Evolutionary conservation across 768 basidiomycete genomes (phyloP), one percentile per base, ranked within the genome.

Genomic region (Nevesoporus exiguus): DNA sequence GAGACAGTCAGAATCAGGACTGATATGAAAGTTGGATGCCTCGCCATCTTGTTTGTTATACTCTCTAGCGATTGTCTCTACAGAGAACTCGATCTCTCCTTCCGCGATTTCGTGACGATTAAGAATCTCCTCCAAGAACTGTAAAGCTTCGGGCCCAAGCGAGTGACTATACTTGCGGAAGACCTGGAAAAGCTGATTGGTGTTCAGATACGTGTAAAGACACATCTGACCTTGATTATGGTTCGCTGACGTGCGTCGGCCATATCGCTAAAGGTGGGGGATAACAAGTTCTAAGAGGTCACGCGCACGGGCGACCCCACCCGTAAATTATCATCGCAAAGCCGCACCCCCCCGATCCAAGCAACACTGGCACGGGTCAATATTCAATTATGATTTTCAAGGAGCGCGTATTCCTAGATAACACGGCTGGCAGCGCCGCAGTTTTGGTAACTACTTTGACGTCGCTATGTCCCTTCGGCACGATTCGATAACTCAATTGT

Each of bases 111-210:
- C 84, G 68, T 93, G 86, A 54, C 78, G 72, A 43, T 83, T 80
- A 17, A 93, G 72, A 34, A 94, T 81, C 13, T 80, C 76, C 62
- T 93, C 89, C 15, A 93, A 67, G 58, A 88, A 80, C 37, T 81
- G 78, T 22, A 91, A 72, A 9, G 84, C 83, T 51, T 92, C 89
- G 6, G 92, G 86, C 1, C 91, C 88, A 7, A 94, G 77, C 10
- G 92, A 89, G 63, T 92, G 89, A 62, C 89, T 90, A 67, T 90
- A 92, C 71, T 93, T 93, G 47, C 90, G 79, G 66, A 93, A 93
- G 41, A 90, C 86, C 89, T 92, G 58, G 39, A 54, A 47, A 51
- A 51, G 31, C 13, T 46, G 36, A 15, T 22, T 44, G 39, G 15
- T n/a, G 8, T 41, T 33, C 19, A 47, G 29, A 7, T 15, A n/a